Conservation (phyloP, 257 asterid genomes). For the Salvia rosmarinus region DNA sequence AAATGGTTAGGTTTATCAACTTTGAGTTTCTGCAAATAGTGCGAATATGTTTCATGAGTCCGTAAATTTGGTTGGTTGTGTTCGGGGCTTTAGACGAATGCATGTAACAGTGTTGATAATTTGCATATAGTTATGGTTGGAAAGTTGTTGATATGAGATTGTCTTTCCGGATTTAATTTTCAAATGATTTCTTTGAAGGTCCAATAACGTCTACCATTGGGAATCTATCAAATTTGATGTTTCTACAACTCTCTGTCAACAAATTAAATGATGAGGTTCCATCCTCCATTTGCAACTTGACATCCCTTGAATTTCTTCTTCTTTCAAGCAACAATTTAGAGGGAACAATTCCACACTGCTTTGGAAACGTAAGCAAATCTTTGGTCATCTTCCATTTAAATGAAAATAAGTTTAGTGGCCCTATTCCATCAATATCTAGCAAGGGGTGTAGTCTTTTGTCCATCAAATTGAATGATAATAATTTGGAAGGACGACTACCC, state of each 20-base stretch:
- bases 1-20: no score
- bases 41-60: no score
- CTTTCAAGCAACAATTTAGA: constrained; percentile 20
- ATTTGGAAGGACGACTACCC: constrained; percentile 19
- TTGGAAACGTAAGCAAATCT: constrained; percentile 19
- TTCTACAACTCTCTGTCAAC: neutral
- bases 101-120: no score
- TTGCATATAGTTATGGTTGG: no score
- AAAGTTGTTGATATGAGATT: no score
- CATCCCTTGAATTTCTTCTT: neutral
- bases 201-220: neutral
- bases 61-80: no score
- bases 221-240: neutral
- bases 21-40: no score
- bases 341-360: constrained; percentile 14
- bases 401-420: constrained; percentile 4
- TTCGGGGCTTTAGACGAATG: no score
- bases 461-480: constrained; percentile 9
- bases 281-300: constrained; percentile 11
- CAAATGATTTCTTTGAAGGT: neutral
- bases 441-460: constrained; percentile 12
- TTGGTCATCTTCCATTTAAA: constrained; percentile 5
- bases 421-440: constrained; percentile 9
- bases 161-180: no score
- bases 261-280: constrained; percentile 3